Evolutionary conservation across 768 basidiomycete species (phyloP).

Genomic region (Leucocoprinus sp.): DNA sequence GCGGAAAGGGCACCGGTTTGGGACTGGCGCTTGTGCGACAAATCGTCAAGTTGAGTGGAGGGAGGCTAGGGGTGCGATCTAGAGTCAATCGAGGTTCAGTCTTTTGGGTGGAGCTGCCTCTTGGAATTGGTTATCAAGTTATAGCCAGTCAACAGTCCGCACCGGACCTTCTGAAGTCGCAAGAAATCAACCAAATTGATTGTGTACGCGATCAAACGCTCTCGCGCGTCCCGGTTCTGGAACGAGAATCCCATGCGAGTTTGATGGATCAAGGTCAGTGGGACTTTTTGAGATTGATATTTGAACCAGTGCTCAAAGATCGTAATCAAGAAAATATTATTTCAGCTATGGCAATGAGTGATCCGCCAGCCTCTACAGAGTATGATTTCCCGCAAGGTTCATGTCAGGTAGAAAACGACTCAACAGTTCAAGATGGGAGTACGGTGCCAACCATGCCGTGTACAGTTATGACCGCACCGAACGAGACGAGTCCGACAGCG

Average conservation of each 20-base stretch:
- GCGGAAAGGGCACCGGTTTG: conserved; percentile 65
- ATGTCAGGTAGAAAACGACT: conserved; percentile 1
- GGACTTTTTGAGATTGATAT: neutral
- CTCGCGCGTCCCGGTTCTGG: neutral
- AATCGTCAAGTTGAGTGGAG: conserved; percentile 69
- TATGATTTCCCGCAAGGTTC: conserved; percentile 11
- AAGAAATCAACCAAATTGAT: conserved; percentile 3
- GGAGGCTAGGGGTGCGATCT: conserved; percentile 62
- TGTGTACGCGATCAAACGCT: conserved; percentile 4
- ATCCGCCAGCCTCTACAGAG: conserved; percentile 32
- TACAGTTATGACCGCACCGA: neutral
- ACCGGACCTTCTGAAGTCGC: neutral
- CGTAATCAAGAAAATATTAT: conserved; percentile 25
- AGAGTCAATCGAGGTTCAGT: conserved; percentile 66
- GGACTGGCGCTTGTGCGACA: conserved; percentile 72
- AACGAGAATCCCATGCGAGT: conserved; percentile 26
- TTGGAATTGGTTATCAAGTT: conserved; percentile 63
- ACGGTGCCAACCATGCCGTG: conserved; percentile 1
- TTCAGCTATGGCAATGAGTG: conserved; percentile 32
- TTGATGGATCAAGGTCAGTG: conserved; percentile 46
- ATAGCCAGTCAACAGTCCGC: conserved; percentile 18
- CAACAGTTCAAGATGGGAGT: conserved; percentile 3
- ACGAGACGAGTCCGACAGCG: conserved; percentile 1
- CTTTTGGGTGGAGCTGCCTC: conserved; percentile 82
- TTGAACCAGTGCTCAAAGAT: conserved; percentile 44